These are phyloP conservation scores for Colletotrichum chrysophilum DNA, from an alignment of 2,329 filamentous ascomycete species.

Conservation along the genomic window DNA sequence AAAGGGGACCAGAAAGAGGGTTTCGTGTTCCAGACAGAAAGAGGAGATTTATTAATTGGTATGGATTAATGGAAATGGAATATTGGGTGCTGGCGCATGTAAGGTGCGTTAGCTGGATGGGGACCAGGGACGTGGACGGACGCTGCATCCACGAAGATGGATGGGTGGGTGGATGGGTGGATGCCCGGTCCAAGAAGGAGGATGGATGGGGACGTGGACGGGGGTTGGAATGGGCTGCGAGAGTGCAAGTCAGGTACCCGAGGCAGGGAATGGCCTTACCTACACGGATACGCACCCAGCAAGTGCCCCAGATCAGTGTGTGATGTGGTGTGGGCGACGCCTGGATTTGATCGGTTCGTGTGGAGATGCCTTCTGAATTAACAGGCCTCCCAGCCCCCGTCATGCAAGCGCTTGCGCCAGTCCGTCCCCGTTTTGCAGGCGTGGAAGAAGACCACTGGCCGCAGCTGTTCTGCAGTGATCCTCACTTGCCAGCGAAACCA, in stretches of 20 bases:
- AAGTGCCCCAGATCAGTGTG: not conserved
- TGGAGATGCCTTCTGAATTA: constrained; percentile 3
- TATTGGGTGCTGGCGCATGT: constrained; percentile 7
- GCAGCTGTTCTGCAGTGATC: not conserved
- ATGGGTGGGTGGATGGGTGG: not conserved
- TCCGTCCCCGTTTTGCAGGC: not conserved
- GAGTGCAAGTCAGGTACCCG: constrained; percentile 12
- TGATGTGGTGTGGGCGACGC: not conserved
- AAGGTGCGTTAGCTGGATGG: not conserved
- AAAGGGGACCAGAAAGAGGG: not conserved
- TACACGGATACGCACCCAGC: not conserved
- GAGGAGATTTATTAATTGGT: constrained; percentile 20
- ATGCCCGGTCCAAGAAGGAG: not conserved
- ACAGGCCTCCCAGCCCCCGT: constrained; percentile 1
- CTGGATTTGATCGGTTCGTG: constrained; percentile 9
- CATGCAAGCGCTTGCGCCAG: constrained; percentile 10
- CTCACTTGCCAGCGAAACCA: not conserved
- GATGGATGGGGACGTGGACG: not conserved
- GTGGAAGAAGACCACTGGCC: not conserved
- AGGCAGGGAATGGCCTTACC: not conserved
- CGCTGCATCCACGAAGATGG: not conserved
- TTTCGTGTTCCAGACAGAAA: constrained; percentile 2
- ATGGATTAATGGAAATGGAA: constrained; percentile 9
- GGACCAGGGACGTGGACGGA: not conserved
- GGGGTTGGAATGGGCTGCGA: not conserved